A percentile compares a stretch with the other conserved stretches of the same genome.
Conservation (phyloP, 345 rosid species). For the Psidium guajava region DNA sequence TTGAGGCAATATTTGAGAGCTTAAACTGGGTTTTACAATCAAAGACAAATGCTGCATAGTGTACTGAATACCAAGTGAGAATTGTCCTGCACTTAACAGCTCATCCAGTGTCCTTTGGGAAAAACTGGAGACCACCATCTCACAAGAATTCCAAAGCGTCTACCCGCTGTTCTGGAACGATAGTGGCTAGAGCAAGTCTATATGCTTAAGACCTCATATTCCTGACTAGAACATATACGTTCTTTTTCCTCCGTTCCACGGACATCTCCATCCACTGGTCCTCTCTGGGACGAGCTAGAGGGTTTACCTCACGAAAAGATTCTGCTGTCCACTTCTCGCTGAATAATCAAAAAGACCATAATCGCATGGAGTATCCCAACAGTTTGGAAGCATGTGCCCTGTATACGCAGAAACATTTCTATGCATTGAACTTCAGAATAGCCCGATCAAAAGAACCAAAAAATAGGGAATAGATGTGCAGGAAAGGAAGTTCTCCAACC, state of each 20-base stretch:
- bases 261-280: conserved; percentile 59
- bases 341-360: conserved; percentile 1
- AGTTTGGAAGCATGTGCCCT: not conserved
- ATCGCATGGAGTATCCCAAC: not conserved
- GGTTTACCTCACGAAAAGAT: conserved; percentile 57
- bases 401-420: not conserved
- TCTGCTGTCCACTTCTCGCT: conserved; percentile 61
- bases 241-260: conserved; percentile 39
- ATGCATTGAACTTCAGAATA: not conserved
- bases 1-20: not conserved
- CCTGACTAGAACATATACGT: conserved; percentile 64
- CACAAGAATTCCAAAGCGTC: conserved; percentile 40
- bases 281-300: conserved; percentile 49
- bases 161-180: conserved; percentile 56
- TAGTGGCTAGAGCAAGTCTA: conserved; percentile 67
- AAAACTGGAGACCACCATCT: not conserved
- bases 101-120: not conserved
- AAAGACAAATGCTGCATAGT: not conserved
- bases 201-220: conserved; percentile 74
- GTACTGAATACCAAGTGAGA: not conserved
- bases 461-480: not conserved
- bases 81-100: not conserved
- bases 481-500: conserved; percentile 19
- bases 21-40: not conserved
- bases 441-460: too few species aligned